Percentiles rank a stretch among this genome's conserved stretches.
These are phyloP conservation scores for Verticillium klebahnii DNA, from an alignment of 2,329 filamentous ascomycete genomes.

Conservation along the genomic window DNA sequence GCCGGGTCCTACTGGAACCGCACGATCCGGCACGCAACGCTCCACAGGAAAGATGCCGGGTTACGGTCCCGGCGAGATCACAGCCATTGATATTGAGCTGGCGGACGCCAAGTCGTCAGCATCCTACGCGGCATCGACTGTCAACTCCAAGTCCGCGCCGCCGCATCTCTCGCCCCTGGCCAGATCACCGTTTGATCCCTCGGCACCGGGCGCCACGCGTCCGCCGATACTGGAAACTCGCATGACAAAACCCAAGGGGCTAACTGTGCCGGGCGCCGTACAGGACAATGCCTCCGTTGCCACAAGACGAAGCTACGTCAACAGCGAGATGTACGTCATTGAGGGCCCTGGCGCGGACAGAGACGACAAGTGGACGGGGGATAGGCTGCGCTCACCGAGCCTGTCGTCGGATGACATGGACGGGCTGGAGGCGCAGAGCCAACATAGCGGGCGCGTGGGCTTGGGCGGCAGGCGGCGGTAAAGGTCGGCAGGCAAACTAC, in stretches of 20 bases:
- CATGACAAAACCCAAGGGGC: neutral
- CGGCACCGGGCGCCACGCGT: neutral
- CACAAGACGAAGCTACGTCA: constrained; percentile 10
- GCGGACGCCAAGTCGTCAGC: neutral
- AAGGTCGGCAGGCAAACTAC: neutral
- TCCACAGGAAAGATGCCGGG: constrained; percentile 22
- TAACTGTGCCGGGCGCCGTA: neutral
- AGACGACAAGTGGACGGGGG: constrained; percentile 14
- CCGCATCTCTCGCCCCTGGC: neutral
- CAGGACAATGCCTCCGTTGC: neutral
- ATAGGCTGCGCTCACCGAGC: constrained; percentile 17
- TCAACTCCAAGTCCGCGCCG: constrained; percentile 1
- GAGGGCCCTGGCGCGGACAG: constrained; percentile 19
- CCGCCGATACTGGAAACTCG: neutral
- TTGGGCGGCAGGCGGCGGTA: constrained; percentile 4
- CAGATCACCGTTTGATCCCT: neutral
- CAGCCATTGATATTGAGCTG: constrained; percentile 28
- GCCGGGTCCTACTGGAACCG: constrained; percentile 21
- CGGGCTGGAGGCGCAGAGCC: constrained; percentile 16
- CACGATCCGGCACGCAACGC: constrained; percentile 23
- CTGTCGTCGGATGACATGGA: constrained; percentile 16
- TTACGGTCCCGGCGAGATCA: constrained; percentile 31
- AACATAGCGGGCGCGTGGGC: constrained; percentile 14
- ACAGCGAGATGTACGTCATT: constrained; percentile 31
- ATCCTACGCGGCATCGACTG: neutral